A percentile compares a stretch with the other conserved stretches of the same genome.
These are phyloP conservation scores for Mycena leptocephala DNA, from an alignment of 768 basidiomycete genomes.

Conservation along the genomic window DNA sequence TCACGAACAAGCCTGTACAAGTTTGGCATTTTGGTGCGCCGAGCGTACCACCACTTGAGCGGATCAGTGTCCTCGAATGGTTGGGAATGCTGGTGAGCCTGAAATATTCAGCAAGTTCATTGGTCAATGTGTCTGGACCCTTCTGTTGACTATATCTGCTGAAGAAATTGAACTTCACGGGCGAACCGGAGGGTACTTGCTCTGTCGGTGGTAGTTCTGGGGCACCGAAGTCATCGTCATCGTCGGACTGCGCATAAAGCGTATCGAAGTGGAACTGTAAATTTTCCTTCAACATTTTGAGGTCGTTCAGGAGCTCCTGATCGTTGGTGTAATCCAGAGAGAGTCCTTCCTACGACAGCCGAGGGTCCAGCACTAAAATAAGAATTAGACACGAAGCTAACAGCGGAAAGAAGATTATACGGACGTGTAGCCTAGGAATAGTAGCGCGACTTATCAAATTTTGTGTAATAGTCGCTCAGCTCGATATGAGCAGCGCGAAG, in stretches of 20 bases:
- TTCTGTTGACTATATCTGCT: neutral
- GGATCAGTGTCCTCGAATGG: conserved; percentile 34
- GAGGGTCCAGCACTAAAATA: conserved; percentile 1
- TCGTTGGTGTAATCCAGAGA: neutral
- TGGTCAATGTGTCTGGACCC: neutral
- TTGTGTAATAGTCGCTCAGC: too few relatives aligned
- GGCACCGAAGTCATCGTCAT: neutral
- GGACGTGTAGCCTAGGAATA: conserved; percentile 8
- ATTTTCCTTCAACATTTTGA: neutral
- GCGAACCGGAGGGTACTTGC: neutral
- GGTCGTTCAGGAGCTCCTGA: neutral
- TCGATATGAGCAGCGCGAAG: too few relatives aligned
- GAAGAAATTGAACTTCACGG: neutral
- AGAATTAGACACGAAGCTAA: too few relatives aligned
- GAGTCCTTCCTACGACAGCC: neutral
- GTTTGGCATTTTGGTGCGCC: conserved; percentile 38
- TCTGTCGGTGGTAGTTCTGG: too few relatives aligned
- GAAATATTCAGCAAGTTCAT: conserved; percentile 38
- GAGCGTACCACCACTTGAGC: conserved; percentile 38
- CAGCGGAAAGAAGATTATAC: too few relatives aligned
- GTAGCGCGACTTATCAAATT: too few relatives aligned
- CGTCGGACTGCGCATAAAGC: neutral
- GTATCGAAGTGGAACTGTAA: neutral
- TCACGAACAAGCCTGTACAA: conserved; percentile 37
- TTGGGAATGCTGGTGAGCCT: conserved; percentile 17